phyloP scores from a whole-genome alignment of 2,329 filamentous ascomycete genomes.

The Colletotrichum destructivum region DNA sequence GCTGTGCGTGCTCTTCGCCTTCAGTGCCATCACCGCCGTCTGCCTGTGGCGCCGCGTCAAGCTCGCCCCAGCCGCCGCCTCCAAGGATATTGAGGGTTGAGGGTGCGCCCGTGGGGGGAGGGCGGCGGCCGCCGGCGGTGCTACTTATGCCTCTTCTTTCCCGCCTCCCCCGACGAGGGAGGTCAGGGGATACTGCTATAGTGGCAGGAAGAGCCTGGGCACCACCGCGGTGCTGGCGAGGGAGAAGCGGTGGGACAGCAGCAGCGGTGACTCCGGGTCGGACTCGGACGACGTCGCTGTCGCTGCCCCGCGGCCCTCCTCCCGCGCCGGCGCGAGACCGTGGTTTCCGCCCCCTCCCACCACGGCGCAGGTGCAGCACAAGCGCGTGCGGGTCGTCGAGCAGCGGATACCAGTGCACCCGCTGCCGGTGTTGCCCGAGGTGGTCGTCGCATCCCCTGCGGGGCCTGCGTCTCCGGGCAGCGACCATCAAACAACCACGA shows the following conservation, averaged over 20 bases:
- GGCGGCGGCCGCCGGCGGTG: conserved; percentile 39
- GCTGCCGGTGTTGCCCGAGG: conserved; percentile 31
- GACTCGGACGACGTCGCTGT: conserved; percentile 48
- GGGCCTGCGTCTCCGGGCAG: conserved; percentile 20
- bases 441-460: conserved; percentile 37
- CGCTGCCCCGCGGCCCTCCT: conserved; percentile 41
- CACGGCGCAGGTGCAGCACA: conserved; percentile 49
- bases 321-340: conserved; percentile 44
- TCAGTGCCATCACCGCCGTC: conserved; percentile 71
- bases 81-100: conserved; percentile 67
- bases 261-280: conserved; percentile 52
- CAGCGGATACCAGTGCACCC: conserved; percentile 42
- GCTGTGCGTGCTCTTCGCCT: conserved; percentile 79
- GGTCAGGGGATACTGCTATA: conserved; percentile 31
- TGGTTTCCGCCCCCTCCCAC: conserved; percentile 55
- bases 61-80: conserved; percentile 49
- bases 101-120: conserved; percentile 61
- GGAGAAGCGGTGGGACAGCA: conserved; percentile 52
- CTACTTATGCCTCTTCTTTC: conserved; percentile 14
- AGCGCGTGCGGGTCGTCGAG: conserved; percentile 33
- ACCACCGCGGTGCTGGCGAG: conserved; percentile 53
- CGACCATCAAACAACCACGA: conserved; percentile 29
- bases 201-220: conserved; percentile 52
- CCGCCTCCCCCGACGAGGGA: conserved; percentile 25
- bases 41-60: conserved; percentile 76